Base-by-base conservation (phyloP, 2,329 filamentous ascomycete genomes). In the Colletotrichum somersetense region DNA sequence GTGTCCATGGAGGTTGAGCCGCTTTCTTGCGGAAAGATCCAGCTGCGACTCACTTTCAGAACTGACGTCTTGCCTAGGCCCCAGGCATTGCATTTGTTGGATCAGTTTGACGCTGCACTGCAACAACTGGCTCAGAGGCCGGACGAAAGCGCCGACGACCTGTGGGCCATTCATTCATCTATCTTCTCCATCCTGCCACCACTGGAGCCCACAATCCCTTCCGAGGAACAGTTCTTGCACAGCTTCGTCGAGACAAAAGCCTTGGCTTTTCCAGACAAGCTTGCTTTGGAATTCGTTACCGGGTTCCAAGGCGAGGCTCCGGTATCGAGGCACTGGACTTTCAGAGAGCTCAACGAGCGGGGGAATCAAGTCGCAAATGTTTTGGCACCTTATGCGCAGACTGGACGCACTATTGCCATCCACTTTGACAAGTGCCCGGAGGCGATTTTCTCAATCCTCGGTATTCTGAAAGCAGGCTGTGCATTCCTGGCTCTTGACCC, bases 391-490 rank as follows among this genome's bases (percentile, higher is more conserved):
- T 80, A 85, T 26, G 86, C 89, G 0, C 73, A 79, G 0, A 83
- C 88, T 0, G 91, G 93, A 0, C 83, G 78, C 35, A 89, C 95
- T 5, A 85, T 97, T 30, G 93, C 90, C 0, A 87, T 96, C 11
- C 94, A 92, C 77, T 97, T 97, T 77, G 90, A 94, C 67, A 97
- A 97, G 78, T 95, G 92, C 73, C 91, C 94, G 0, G 92, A 96
- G 77, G 94, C 94, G 0, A 95, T 93, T 48, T 93, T 96, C 76
- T 88, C 92, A 0, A 95, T 97, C 50, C 83, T 97, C 1, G 94
- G 94, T 1, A 91, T 96, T 66, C 82, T 97, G 42, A 97, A 97
- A 79, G 89, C 92, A 7, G 94, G 94, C 0, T 95, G 92, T 78
- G 89, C 92, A 1, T 97, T 95, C 79, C 86, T 97, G 20, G 93